Percentiles rank a stretch among this genome's conserved stretches.
Evolutionary conservation across 495 filamentous ascomycete genomes (phyloP).

Genomic region (Trichocladium antarcticum): DNA sequence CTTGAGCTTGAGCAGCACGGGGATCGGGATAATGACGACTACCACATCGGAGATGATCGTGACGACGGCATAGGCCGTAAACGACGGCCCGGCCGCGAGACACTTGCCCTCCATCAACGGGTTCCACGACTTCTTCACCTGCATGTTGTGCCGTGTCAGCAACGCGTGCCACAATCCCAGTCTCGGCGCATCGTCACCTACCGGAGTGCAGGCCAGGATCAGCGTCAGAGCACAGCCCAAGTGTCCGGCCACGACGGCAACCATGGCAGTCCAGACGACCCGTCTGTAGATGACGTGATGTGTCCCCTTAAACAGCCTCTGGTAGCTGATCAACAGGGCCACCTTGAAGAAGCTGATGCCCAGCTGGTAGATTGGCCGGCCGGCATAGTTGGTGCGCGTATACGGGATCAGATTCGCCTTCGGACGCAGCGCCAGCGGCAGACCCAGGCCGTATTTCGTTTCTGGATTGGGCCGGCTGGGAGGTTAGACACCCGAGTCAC

Average conservation of each 20-base stretch:
- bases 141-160: background rate
- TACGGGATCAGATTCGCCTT: conserved; percentile 31
- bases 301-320: conserved; percentile 42
- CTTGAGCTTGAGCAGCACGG: conserved; percentile 42
- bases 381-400: conserved; percentile 44
- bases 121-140: conserved; percentile 43
- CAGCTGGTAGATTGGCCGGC: conserved; percentile 48
- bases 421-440: conserved; percentile 35
- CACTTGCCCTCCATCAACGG: conserved; percentile 32
- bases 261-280: conserved; percentile 40
- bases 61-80: conserved; percentile 43
- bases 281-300: conserved; percentile 36
- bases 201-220: conserved; percentile 44
- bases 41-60: conserved; percentile 44
- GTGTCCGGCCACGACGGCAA: conserved; percentile 36
- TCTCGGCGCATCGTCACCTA: conserved; percentile 22
- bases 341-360: conserved; percentile 51
- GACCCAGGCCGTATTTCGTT: conserved; percentile 42
- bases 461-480: conserved; percentile 23
- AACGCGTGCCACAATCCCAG: too few relatives aligned
- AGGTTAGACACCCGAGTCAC: too few relatives aligned
- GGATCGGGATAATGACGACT: conserved; percentile 45
- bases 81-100: conserved; percentile 40
- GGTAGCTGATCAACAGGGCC: conserved; percentile 46
- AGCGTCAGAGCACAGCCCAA: conserved; percentile 40